A percentile compares a stretch with the other conserved stretches of the same genome.
phyloP scores from a whole-genome alignment of 805 yeast species.

The Yarrowia deformans region DNA sequence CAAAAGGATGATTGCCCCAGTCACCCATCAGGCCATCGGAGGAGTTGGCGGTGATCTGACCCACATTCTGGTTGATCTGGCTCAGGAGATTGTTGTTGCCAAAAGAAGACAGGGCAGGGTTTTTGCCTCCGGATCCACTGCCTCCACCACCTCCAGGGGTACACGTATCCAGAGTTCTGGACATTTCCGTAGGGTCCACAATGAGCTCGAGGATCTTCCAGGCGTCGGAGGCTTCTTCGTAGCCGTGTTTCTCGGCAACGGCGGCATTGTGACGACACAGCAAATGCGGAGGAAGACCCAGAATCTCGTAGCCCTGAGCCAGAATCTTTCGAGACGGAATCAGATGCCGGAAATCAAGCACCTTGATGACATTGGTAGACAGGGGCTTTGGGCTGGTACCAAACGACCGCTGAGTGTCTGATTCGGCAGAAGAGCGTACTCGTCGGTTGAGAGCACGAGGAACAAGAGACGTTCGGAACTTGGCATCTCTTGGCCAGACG shows the following conservation, averaged over 20 bases:
- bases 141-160: slow-evolving; percentile 12
- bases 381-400: slow-evolving; percentile 8
- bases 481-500: slow-evolving; percentile 22
- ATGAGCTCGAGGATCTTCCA: slow-evolving; percentile 60
- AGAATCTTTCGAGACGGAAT: slow-evolving; percentile 78
- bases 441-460: slow-evolving; percentile 26
- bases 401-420: slow-evolving; percentile 38
- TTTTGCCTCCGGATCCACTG: neutral
- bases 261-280: slow-evolving; percentile 73
- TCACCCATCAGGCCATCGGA: slow-evolving; percentile 45
- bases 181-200: slow-evolving; percentile 23
- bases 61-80: neutral
- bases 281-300: slow-evolving; percentile 59
- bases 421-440: slow-evolving; percentile 27
- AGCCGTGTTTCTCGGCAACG: slow-evolving; percentile 71
- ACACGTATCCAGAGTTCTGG: neutral
- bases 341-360: slow-evolving; percentile 69
- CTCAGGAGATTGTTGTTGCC: neutral
- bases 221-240: slow-evolving; percentile 68
- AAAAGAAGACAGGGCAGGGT: neutral
- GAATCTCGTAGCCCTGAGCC: slow-evolving; percentile 53
- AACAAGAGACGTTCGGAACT: slow-evolving; percentile 23
- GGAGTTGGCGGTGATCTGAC: slow-evolving; percentile 4
- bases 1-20: slow-evolving; percentile 87
- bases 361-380: slow-evolving; percentile 60